Evolutionary conservation across 2,329 filamentous ascomycete genomes (phyloP).

Genomic region (Orbilia blumenaviensis): DNA sequence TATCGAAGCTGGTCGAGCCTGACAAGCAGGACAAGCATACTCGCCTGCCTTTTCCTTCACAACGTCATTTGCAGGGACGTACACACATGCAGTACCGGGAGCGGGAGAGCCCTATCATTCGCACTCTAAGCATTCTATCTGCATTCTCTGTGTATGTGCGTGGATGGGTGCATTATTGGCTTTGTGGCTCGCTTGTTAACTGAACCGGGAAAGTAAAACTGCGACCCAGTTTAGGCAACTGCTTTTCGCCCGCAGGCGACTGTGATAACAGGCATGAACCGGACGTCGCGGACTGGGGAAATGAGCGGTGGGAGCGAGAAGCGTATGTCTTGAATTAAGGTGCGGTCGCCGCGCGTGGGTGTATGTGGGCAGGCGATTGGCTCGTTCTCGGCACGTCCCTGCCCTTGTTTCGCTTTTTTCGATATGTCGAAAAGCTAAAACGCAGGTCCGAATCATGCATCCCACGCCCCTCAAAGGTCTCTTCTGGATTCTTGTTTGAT

Average conservation of each 20-base stretch:
- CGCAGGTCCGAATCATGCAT: constrained; percentile 35
- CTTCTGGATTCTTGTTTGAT: neutral
- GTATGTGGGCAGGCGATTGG: constrained; percentile 40
- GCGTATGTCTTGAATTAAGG: constrained; percentile 27
- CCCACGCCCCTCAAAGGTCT: constrained; percentile 10
- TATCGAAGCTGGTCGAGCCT: constrained; percentile 6
- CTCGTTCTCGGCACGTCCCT: constrained; percentile 10
- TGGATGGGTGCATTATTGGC: constrained; percentile 26
- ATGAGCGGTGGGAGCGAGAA: constrained; percentile 14
- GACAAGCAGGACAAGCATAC: constrained; percentile 25
- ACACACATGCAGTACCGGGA: constrained; percentile 31
- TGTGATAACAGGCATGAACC: constrained; percentile 29
- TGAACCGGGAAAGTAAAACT: constrained; percentile 41
- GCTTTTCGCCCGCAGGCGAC: constrained; percentile 15
- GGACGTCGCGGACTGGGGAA: constrained; percentile 22
- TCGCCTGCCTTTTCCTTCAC: constrained; percentile 40
- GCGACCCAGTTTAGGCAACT: constrained; percentile 48
- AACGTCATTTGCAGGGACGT: constrained; percentile 31
- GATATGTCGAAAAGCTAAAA: constrained; percentile 35
- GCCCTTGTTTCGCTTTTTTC: constrained; percentile 37
- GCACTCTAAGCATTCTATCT: neutral
- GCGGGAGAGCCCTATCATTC: constrained; percentile 16
- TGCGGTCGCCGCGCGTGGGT: constrained; percentile 35
- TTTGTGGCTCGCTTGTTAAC: constrained; percentile 30
- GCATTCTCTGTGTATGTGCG: neutral